Evolutionary conservation across 352 stramenopile genomes (phyloP).

Genomic region (Globisporangium nodosum): DNA sequence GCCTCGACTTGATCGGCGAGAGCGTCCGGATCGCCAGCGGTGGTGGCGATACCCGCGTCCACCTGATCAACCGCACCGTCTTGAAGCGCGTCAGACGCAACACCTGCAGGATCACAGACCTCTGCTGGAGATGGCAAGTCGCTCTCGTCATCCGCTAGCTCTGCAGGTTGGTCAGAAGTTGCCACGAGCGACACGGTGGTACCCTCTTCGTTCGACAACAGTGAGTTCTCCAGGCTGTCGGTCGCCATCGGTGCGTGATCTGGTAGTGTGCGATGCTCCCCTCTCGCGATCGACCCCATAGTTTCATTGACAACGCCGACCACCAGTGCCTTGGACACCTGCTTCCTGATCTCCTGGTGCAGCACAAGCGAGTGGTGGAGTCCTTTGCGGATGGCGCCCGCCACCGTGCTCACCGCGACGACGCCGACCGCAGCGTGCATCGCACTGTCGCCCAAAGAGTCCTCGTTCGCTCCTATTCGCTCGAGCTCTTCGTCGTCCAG

Average conservation of each 20-base stretch:
- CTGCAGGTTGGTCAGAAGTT: background rate
- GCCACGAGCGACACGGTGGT: background rate
- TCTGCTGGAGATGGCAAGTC: background rate
- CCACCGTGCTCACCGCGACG: background rate
- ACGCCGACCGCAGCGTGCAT: background rate
- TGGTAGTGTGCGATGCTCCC: background rate
- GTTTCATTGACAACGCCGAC: background rate
- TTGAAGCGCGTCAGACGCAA: background rate
- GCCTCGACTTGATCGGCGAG: background rate
- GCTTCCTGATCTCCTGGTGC: background rate
- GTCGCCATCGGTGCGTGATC: background rate
- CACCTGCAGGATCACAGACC: background rate
- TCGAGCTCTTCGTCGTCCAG: background rate
- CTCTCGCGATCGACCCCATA: background rate
- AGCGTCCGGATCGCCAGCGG: background rate
- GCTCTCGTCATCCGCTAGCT: background rate
- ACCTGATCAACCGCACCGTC: background rate
- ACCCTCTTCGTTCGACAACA: background rate
- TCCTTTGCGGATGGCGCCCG: background rate
- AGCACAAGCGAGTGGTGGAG: slow-evolving; percentile 1
- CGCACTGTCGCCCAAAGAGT: background rate
- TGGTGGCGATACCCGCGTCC: background rate
- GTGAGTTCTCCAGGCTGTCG: background rate
- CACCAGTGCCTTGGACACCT: background rate
- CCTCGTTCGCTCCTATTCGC: background rate